These are phyloP conservation scores for Lumnitzera racemosa DNA, from an alignment of 345 rosid genomes.

Conservation along the genomic window DNA sequence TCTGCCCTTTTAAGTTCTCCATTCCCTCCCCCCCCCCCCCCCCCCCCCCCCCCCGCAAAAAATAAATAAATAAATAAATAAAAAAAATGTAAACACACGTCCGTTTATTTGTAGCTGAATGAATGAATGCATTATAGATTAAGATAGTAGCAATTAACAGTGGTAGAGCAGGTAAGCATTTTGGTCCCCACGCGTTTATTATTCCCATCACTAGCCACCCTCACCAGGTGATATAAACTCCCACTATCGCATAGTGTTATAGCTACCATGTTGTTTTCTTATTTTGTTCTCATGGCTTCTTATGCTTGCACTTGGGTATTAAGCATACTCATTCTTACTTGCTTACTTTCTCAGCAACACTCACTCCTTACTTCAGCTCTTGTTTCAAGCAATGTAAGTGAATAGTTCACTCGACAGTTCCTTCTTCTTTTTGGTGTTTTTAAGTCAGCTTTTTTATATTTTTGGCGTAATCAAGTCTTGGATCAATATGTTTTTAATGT, in stretches of 20 bases:
- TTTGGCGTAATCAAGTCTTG: neutral
- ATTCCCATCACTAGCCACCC: neutral
- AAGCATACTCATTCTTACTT: conserved; percentile 1
- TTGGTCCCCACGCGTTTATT: conserved; percentile 1
- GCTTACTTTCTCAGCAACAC: conserved; percentile 2
- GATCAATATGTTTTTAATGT: neutral
- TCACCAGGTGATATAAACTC: neutral
- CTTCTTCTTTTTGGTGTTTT: neutral
- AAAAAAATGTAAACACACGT: too few relatives aligned
- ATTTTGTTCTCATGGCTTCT: too few relatives aligned
- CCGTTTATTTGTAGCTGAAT: too few relatives aligned
- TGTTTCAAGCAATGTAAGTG: conserved; percentile 37
- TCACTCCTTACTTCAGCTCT: conserved; percentile 2
- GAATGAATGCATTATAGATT: too few relatives aligned
- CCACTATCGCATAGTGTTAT: too few relatives aligned
- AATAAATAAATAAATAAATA: too few relatives aligned
- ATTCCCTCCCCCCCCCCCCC: too few relatives aligned
- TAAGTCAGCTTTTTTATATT: neutral
- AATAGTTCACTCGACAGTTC: neutral
- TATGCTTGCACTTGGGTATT: too few relatives aligned
- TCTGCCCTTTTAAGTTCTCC: too few relatives aligned
- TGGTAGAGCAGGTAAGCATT: conserved; percentile 3
- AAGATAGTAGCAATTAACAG: neutral
- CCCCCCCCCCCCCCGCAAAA: too few relatives aligned
- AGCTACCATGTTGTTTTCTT: too few relatives aligned